Evolutionary conservation across 495 filamentous ascomycete genomes (phyloP), one percentile per base, ranked within the genome.

Genomic region (Podospora pseudoanserina): DNA sequence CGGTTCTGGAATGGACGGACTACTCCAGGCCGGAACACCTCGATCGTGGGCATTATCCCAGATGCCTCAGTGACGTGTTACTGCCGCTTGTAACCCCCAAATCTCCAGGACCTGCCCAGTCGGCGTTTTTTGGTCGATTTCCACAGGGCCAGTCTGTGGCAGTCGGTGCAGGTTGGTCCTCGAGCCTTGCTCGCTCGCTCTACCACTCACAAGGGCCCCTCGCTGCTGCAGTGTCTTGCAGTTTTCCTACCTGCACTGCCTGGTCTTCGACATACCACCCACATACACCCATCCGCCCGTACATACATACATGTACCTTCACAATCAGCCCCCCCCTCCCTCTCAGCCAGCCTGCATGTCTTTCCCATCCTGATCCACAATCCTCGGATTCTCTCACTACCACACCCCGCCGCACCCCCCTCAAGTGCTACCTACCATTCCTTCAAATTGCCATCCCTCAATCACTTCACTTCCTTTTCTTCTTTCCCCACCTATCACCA

Each of bases 1-100:
- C 68, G 64, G 65, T 65, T 58, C 63, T 62, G 67, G 67, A 54
- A 49, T 49, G 39, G 15, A 18, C 39, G 39, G 39, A 11, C 39
- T 49, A 49, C 39, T 49, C 39, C 39, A 67, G 64, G 58, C 67
- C 23, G 55, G 55, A 58, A 58, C 55, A 58, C 71, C 70, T 64
- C 71, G 70, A 71, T 76, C 70, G 68, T 68, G 72, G 69, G 69
- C 76, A 78, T 75, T 74, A 65, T 72, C 71, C 71, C 65, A 72
- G 73, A 72, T 79, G 75, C 77, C 73, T 79, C 77, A 72, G 71
- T 79, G 76, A 79, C 73, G 77, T 81, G 78, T 76, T 76, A 78
- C 77, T 71, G 67, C 74, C 72, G 67, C 70, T 76, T 79, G 72
- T 74, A 72, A 72, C 64, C 71, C 73, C 73, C 68, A 63, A 67